Evolutionary conservation across 257 asterid genomes (phyloP).

Genomic region (Perilla frutescens): DNA sequence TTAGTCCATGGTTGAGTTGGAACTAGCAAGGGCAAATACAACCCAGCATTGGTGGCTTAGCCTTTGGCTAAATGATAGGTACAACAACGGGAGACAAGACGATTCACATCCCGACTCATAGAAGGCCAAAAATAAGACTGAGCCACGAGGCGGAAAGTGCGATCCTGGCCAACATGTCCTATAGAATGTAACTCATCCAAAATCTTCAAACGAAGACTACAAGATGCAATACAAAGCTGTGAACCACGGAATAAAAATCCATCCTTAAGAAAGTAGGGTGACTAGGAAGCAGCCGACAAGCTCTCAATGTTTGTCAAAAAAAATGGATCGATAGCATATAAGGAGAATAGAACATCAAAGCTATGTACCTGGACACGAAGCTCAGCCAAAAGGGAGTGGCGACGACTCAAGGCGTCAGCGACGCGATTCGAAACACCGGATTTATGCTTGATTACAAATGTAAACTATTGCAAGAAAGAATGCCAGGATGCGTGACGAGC

Average conservation of each 20-base stretch:
- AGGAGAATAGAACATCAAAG: not conserved
- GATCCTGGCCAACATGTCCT: not conserved
- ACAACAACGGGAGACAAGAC: not conserved
- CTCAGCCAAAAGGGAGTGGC: not conserved
- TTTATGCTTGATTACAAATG: not conserved
- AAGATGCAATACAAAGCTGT: not conserved
- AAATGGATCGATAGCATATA: not conserved
- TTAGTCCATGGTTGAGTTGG: too few species aligned
- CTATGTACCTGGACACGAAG: not conserved
- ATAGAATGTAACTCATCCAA: not conserved
- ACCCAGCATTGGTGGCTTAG: not conserved
- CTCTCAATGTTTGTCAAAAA: not conserved
- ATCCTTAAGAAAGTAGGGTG: not conserved
- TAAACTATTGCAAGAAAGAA: not conserved
- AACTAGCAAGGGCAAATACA: too few species aligned
- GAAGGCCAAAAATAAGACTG: conserved; percentile 6
- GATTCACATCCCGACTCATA: not conserved
- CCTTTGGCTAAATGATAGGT: too few species aligned
- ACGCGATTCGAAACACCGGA: not conserved
- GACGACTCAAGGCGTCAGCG: not conserved
- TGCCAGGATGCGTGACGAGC: not conserved
- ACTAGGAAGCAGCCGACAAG: too few species aligned
- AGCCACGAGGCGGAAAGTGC: not conserved
- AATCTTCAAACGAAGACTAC: not conserved
- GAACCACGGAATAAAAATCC: not conserved